Conservation (phyloP, 1,284 basidiomycete genomes). For the Hemileccinum hortonii region DNA sequence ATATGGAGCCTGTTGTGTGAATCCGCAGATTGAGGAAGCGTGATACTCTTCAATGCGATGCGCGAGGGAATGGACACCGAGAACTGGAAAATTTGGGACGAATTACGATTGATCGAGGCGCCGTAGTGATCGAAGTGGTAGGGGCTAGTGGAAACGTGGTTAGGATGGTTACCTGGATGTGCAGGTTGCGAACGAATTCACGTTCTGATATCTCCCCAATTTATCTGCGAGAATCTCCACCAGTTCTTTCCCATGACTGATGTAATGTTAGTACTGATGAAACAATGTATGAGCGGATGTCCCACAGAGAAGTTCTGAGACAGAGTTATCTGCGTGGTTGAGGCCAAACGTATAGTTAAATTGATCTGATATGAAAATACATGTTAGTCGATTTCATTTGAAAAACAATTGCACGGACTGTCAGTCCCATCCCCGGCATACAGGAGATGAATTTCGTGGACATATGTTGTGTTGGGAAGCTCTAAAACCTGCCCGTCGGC, state of each 20-base stretch:
- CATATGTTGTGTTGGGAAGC: slow-evolving; percentile 30
- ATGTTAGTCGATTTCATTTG: not conserved
- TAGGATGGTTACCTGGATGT: not conserved
- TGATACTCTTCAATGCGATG: slow-evolving; percentile 39
- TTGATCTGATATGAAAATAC: slow-evolving; percentile 22
- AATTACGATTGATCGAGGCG: slow-evolving; percentile 38
- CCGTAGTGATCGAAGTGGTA: slow-evolving; percentile 39
- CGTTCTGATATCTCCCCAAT: slow-evolving; percentile 40
- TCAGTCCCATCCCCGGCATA: slow-evolving; percentile 41
- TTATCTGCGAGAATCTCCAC: slow-evolving; percentile 37
- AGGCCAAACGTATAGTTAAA: slow-evolving; percentile 37
- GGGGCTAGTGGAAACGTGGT: slow-evolving; percentile 27
- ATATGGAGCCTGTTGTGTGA: slow-evolving; percentile 41
- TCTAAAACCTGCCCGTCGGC: slow-evolving; percentile 38
- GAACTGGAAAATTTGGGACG: slow-evolving; percentile 43
- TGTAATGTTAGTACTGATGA: not conserved
- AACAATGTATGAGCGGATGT: too few species aligned
- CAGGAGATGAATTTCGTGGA: slow-evolving; percentile 44
- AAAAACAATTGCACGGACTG: slow-evolving; percentile 15
- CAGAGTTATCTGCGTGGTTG: slow-evolving; percentile 37
- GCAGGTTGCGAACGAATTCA: slow-evolving; percentile 14
- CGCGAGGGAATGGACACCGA: slow-evolving; percentile 45
- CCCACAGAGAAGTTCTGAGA: slow-evolving; percentile 36
- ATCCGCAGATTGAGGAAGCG: slow-evolving; percentile 34
- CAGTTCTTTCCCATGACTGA: slow-evolving; percentile 42